Base-by-base conservation (phyloP, 805 yeast species). In the Metschnikowia matae region DNA sequence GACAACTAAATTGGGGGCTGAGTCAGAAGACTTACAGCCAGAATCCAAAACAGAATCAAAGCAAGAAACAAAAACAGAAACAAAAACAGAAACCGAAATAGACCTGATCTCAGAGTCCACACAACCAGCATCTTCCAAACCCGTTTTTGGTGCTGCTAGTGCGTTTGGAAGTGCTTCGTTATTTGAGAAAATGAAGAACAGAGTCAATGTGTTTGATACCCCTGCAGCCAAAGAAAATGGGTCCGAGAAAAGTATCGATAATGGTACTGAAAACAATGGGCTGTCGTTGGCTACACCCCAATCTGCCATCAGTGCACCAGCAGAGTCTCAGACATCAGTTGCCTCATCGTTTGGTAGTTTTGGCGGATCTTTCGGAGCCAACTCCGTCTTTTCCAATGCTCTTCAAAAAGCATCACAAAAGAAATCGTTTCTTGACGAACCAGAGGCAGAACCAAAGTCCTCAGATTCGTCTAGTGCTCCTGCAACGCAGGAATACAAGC, bases 381-480 rank as follows among this genome's bases (percentile, higher is more conserved):
- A 69, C 33, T 67, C 81, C 14, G 68, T 67, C 40, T 79, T 78
- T 54, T 71, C 75, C 2, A 79, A 79, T 58, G 86, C 87, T 0
- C 82, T 83, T 60, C 77, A 79, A 55, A 65, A 67, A 10, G 76
- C 85, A 1, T 54, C 78, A 35, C 68, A 65, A 35, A 80, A 78
- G 58, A 76, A 81, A 62, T 80, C 88, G 4, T 78, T 85, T 46
- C 79, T 85, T 57, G 86, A 83, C 48, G 68, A 68, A 36, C 64
- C 64, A 18, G 56, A 56, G 46, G 26, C 29, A 8, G 36, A 34
- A 1, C 23, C 13, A 3, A 35, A 34, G 15, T 55, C 54, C 10
- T 48, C 58, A 13, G 58, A 56, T 35, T 54, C 55, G 8, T 57
- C 59, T 14, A 60, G 59, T n/a, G 48, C 61, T n/a, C 60, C 63